Conservation (phyloP, 2,329 filamentous ascomycete genomes). For the Emericellopsis atlantica region DNA sequence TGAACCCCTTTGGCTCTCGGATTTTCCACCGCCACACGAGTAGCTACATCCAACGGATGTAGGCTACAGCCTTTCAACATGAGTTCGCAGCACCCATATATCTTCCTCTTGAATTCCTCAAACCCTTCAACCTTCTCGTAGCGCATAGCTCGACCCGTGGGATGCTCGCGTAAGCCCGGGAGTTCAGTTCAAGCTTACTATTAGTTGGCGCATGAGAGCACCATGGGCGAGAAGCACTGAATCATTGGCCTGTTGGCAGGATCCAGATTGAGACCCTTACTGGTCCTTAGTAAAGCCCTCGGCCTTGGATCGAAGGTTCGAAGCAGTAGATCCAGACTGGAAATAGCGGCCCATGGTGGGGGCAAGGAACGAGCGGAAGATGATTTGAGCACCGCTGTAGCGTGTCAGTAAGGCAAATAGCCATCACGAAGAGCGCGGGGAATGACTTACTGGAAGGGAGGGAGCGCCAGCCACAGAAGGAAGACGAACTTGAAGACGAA, state of each 20-base stretch:
- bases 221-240: too few relatives aligned
- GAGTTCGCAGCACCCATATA: too few relatives aligned
- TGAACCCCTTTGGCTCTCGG: too few relatives aligned
- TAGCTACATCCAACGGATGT: too few relatives aligned
- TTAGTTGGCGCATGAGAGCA: neutral
- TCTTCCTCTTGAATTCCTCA: too few relatives aligned
- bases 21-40: too few relatives aligned
- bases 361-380: slow-evolving; percentile 93
- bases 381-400: slow-evolving; percentile 75
- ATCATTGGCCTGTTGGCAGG: neutral
- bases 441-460: slow-evolving; percentile 70
- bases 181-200: too few relatives aligned
- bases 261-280: slow-evolving; percentile 24
- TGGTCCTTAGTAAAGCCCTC: slow-evolving; percentile 62
- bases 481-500: slow-evolving; percentile 99
- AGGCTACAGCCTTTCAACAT: too few relatives aligned
- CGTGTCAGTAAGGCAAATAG: neutral
- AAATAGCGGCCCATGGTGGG: slow-evolving; percentile 93
- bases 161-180: too few relatives aligned
- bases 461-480: slow-evolving; percentile 94
- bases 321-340: slow-evolving; percentile 57
- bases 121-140: too few relatives aligned
- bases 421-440: neutral
- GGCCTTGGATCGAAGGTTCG: slow-evolving; percentile 80
- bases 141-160: too few relatives aligned